These are phyloP conservation scores for Herpetomonas tarakana DNA, from an alignment of 208 protist genomes.

Conservation along the genomic window DNA sequence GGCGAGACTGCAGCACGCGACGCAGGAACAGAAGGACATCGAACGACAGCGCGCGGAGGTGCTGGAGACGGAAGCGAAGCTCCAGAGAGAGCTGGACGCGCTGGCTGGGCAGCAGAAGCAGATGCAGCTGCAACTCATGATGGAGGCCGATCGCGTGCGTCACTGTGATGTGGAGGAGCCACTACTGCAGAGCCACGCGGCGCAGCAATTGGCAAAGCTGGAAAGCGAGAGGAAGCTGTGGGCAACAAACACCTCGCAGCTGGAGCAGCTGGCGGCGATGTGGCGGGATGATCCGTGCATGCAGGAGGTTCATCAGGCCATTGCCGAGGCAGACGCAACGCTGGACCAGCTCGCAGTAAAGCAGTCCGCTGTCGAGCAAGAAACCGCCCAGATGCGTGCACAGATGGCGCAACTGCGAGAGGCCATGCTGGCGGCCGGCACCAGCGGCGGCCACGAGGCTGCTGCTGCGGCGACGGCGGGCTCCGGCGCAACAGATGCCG, in stretches of 20 bases:
- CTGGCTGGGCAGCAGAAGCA: slow-evolving; percentile 61
- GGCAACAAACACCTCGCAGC: slow-evolving; percentile 26
- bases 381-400: neutral
- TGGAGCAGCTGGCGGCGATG: slow-evolving; percentile 23
- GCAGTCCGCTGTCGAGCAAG: slow-evolving; percentile 16
- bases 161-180: slow-evolving; percentile 66
- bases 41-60: slow-evolving; percentile 24
- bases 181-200: slow-evolving; percentile 36
- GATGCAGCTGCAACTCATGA: slow-evolving; percentile 57
- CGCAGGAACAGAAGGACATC: slow-evolving; percentile 46
- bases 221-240: slow-evolving; percentile 25
- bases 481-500: no score
- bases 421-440: no score
- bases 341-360: slow-evolving; percentile 13
- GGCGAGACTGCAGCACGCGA: slow-evolving; percentile 42
- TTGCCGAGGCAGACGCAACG: slow-evolving; percentile 23
- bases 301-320: slow-evolving; percentile 15
- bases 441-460: no score
- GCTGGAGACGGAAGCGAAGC: slow-evolving; percentile 31
- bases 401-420: neutral
- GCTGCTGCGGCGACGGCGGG: no score
- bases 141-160: slow-evolving; percentile 41
- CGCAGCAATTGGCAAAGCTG: slow-evolving; percentile 22
- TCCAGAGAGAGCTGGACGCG: slow-evolving; percentile 49
- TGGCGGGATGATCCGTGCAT: slow-evolving; percentile 34